These are phyloP conservation scores for Fraxinus cuspidata DNA, from an alignment of 257 asterid genomes.

Conservation along the genomic window DNA sequence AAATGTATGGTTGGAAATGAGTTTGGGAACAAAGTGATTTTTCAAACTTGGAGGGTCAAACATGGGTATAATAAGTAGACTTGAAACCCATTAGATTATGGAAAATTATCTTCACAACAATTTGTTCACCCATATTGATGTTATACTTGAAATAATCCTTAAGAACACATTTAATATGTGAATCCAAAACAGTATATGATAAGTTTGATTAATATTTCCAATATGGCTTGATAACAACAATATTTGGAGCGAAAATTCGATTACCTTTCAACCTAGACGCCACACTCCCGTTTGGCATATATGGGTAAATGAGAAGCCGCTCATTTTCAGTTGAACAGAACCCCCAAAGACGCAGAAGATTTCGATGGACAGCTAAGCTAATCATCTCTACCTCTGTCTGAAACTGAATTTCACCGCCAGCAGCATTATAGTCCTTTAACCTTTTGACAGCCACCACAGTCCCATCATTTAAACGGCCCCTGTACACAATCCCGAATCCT, in stretches of 20 bases:
- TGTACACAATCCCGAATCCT: conserved; percentile 89
- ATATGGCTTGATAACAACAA: not conserved
- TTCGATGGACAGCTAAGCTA: conserved; percentile 88
- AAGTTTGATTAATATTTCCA: not conserved
- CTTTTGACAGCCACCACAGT: conserved; percentile 92
- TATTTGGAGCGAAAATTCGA: not conserved
- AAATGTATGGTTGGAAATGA: no score
- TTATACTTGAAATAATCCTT: not conserved
- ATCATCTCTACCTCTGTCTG: conserved; percentile 93
- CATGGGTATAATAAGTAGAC: no score
- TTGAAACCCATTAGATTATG: no score
- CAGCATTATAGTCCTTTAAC: conserved; percentile 76
- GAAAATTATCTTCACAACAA: no score
- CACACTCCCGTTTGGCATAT: conserved; percentile 87
- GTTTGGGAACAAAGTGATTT: no score
- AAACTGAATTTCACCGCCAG: conserved; percentile 90
- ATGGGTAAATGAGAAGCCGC: conserved; percentile 85
- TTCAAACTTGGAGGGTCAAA: no score
- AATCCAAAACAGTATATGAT: not conserved
- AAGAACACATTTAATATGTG: not conserved
- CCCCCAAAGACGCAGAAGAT: conserved; percentile 90
- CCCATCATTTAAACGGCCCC: conserved; percentile 71
- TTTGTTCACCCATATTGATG: not conserved
- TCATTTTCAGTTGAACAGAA: conserved; percentile 88
- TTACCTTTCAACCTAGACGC: conserved; percentile 81